phyloP scores from a whole-genome alignment of 495 filamentous ascomycete genomes.

The Aspergillus saccharolyticus region DNA sequence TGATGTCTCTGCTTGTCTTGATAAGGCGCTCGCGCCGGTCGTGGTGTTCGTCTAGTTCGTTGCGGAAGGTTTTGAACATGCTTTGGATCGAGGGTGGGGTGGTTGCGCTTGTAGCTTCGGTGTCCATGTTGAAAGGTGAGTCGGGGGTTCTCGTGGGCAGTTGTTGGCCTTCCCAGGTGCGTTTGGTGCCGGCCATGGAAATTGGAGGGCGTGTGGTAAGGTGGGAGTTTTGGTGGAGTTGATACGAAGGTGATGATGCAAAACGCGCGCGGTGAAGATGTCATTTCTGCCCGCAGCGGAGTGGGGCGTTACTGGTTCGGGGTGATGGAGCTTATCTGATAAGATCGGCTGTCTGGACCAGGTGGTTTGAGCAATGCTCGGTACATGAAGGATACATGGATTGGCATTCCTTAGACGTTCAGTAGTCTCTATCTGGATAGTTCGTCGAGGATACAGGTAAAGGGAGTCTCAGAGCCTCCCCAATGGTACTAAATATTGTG shows the following conservation, averaged over 20 bases:
- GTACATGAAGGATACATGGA: too few species aligned
- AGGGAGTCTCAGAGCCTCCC: too few species aligned
- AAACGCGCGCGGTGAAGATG: conserved; percentile 4
- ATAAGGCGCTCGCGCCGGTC: conserved; percentile 86
- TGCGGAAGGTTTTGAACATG: conserved; percentile 80
- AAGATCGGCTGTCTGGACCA: too few species aligned
- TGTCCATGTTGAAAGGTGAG: too few species aligned
- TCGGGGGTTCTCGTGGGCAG: too few species aligned
- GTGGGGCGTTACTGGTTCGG: conserved; percentile 12
- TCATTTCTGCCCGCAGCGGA: conserved; percentile 7
- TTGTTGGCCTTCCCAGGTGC: conserved; percentile 56
- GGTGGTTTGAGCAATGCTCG: too few species aligned
- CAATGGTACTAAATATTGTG: too few species aligned
- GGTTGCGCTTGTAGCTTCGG: conserved; percentile 20
- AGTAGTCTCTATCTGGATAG: too few species aligned
- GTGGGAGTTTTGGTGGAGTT: conserved; percentile 5
- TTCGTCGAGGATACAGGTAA: too few species aligned
- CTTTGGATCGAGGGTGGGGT: conserved; percentile 46
- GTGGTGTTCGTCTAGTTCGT: conserved; percentile 90
- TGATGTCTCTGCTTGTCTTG: conserved; percentile 86
- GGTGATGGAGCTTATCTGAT: conserved; percentile 6
- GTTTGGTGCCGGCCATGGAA: conserved; percentile 48
- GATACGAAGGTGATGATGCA: conserved; percentile 11
- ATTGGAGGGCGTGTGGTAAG: conserved; percentile 6
- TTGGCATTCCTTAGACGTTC: too few species aligned